Evolutionary conservation across 1,284 basidiomycete species (phyloP), one percentile per base, ranked within the genome.

Genomic region (Pisolithus thermaeus): DNA sequence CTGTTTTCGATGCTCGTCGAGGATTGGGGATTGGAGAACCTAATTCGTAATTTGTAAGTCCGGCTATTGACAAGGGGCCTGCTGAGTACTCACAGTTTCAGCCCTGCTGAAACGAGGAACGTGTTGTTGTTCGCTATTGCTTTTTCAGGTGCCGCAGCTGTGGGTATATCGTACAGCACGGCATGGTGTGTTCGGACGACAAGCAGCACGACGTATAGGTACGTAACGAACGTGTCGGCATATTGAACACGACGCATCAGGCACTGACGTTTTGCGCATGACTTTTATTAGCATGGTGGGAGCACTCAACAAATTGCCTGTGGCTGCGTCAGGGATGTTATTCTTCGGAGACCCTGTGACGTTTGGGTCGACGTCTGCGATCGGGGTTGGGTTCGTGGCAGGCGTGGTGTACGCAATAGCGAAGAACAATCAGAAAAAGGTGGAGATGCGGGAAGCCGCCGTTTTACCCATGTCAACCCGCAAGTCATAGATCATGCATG

Each of bases 161-260:
- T 97, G 30, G 91, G 93, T 50, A 99, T 99, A 64, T 96, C 93
- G 30, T 99, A 96, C 71, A 95, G 93, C 6, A 99, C 97, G 12
- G 97, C 97, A 9, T 99, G 97, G 97, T 99, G 97, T 69, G 87
- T 99, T 42, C 86, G 97, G 44, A 87, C 87, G 25, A 98, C 96
- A 27, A 94, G 91, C 57, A 97, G 94, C 59, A 99, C 97, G 42
- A 99, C 97, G 7, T 99, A 98, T 72, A 94, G 90, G 84, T 86
- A 53, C 50, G 75, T 59, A 36, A 20, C 22, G 35, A 25, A 42
- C 22, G 37, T 49, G 47, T 4, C 23, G 41, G 47, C 41, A 35
- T 35, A 35, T 14, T 35, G 32, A 35, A 35, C 32, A 12, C 12
- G 32, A 35, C 32, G 44, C 49, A 55, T 39, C 27, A 44, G 28